phyloP scores from a whole-genome alignment of 2,329 filamentous ascomycete species.

The Cladosporium sp. region DNA sequence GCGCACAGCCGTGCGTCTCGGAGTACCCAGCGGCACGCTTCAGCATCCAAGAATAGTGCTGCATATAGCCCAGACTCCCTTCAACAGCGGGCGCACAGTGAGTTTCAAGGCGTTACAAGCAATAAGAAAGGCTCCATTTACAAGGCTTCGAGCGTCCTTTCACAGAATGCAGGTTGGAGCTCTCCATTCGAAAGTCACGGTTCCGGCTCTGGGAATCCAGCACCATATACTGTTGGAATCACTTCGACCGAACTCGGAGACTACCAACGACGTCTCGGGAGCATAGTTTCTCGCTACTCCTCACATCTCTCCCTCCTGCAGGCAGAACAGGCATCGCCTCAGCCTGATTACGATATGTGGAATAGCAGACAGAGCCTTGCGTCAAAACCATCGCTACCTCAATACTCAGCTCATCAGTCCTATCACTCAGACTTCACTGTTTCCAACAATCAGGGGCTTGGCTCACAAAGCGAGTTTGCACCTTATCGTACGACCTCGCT shows the following conservation, averaged over 20 bases:
- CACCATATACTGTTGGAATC: slow-evolving; percentile 5
- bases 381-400: neutral
- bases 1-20: neutral
- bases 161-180: neutral
- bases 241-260: slow-evolving; percentile 1
- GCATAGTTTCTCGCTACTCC: slow-evolving; percentile 3
- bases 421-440: too few species aligned
- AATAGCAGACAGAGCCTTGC: neutral
- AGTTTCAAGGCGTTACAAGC: neutral
- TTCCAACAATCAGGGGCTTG: too few species aligned
- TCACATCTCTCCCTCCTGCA: neutral
- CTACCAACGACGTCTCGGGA: neutral
- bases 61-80: neutral
- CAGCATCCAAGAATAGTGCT: neutral
- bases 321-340: neutral
- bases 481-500: too few species aligned
- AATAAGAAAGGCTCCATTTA: neutral
- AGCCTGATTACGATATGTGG: slow-evolving; percentile 6
- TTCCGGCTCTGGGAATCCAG: neutral
- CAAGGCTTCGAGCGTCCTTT: neutral
- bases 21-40: neutral
- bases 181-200: neutral
- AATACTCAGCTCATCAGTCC: neutral
- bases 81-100: neutral
- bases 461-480: too few species aligned